Base-by-base conservation (phyloP, 2,329 filamentous ascomycete species). In the Penicillium hordei region DNA sequence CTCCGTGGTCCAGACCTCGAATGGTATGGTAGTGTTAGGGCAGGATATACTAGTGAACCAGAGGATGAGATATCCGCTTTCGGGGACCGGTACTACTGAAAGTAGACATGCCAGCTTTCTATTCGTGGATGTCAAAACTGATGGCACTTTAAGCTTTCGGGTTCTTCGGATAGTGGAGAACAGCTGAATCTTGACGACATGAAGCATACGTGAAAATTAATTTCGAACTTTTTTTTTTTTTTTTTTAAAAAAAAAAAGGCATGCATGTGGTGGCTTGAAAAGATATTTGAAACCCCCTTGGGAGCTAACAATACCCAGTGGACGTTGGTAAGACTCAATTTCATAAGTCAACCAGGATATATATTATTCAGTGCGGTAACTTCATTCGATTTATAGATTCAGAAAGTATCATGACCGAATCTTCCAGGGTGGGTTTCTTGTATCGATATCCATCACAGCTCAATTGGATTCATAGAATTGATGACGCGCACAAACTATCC, bases 401-500 rank as follows among this genome's bases (percentile, higher is more conserved):
- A 34, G 9, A 23, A 34, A 34, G 19, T 34, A 8, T n/a, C 15
- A 48, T 25, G 9, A 13, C 21, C 9, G 3, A 36, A 25, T 48
- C 19, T 23, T 46, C 44, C 19, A 33, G 5, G 13, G 13, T 23
- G 25, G 9, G 5, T 7, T 29, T 36, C 1, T 15, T 36, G 9
- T 46, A 13, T 27, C 7, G 17, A 6, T 23, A 13, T 19, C 15
- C 15, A 39, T 15, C 42, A 25, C 17, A 25, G 29, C 15, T 27
- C n/a, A 0, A 19, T 31, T 54, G 19, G 8, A 19, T 10, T 21
- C 17, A 19, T 13, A 31, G 25, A 15, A 13, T 21, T 60, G 36
- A 67, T 67, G 65, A 67, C 65, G 65, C 61, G 62, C 65, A 65
- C 63, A 59, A 60, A 15, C 46, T 29, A 15, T 25, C 17, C 10